phyloP scores from a whole-genome alignment of 163 green algal species.

The Scenedesmus sp. region DNA sequence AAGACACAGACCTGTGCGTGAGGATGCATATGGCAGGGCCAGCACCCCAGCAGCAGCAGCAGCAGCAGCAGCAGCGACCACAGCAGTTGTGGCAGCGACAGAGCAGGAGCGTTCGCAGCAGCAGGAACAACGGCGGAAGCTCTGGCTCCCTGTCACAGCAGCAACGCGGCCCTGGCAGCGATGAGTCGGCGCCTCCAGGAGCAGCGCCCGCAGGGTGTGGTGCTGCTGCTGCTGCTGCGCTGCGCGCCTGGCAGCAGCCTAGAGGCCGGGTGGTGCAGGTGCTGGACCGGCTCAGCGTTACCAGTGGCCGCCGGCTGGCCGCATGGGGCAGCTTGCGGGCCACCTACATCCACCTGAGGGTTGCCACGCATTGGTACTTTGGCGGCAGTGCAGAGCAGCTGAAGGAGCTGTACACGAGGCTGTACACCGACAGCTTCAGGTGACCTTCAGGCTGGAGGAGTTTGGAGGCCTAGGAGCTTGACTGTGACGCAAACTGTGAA shows the following conservation, averaged over 20 bases:
- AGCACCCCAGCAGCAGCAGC: not conserved
- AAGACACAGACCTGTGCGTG: conserved; percentile 86
- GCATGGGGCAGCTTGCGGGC: conserved; percentile 64
- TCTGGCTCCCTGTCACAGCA: too few species aligned
- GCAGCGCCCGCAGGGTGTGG: not conserved
- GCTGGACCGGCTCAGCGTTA: conserved; percentile 57
- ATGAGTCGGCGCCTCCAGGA: not conserved
- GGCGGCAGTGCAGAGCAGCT: conserved; percentile 56
- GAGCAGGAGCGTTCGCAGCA: too few species aligned
- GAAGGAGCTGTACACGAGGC: conserved; percentile 58
- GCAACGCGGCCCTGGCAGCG: not conserved
- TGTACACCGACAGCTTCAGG: conserved; percentile 68
- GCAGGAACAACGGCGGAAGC: too few species aligned
- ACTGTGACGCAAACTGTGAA: too few species aligned
- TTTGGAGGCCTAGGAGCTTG: not conserved
- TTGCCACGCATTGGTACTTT: conserved; percentile 71
- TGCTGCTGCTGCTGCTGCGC: conserved; percentile 1
- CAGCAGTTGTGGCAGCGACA: not conserved
- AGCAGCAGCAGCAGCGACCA: conserved; percentile 1
- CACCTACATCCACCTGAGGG: conserved; percentile 70
- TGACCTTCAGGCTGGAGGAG: not conserved
- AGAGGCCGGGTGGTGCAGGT: conserved; percentile 59
- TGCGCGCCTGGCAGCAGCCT: not conserved
- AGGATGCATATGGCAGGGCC: conserved; percentile 73
- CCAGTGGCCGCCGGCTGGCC: conserved; percentile 77